Evolutionary conservation across 192 early-diverging fungal genomes (phyloP).

Genomic region (Dissophora globulifera): DNA sequence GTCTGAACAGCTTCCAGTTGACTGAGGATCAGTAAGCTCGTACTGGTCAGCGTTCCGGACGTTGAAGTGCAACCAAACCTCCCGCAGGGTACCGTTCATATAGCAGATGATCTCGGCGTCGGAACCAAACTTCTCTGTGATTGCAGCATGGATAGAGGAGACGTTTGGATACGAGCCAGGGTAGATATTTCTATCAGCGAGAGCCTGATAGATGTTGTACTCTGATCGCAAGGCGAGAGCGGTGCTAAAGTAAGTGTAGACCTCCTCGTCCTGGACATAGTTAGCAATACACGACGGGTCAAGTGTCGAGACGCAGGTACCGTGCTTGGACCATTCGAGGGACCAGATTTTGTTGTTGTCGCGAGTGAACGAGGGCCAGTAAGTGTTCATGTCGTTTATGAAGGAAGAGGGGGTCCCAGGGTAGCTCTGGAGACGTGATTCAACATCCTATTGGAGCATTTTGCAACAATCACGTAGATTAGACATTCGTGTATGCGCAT

Average conservation of each 20-base stretch:
- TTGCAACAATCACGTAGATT: too few species aligned
- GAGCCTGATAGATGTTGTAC: constrained; percentile 64
- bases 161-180: constrained; percentile 59
- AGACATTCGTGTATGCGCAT: too few species aligned
- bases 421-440: constrained; percentile 56
- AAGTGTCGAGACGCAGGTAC: constrained; percentile 77
- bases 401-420: constrained; percentile 47
- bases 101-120: constrained; percentile 57
- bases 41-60: constrained; percentile 47
- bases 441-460: constrained; percentile 62
- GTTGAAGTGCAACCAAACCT: constrained; percentile 45
- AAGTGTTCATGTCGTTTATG: constrained; percentile 64
- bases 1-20: constrained; percentile 35
- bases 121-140: constrained; percentile 52
- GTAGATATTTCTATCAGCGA: constrained; percentile 57
- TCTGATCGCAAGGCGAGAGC: constrained; percentile 63
- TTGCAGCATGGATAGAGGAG: constrained; percentile 55
- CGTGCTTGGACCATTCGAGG: constrained; percentile 89
- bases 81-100: constrained; percentile 50
- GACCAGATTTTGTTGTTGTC: constrained; percentile 85
- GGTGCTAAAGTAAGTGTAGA: constrained; percentile 66
- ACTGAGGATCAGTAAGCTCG: constrained; percentile 36
- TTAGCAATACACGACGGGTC: constrained; percentile 66
- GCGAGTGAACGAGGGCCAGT: constrained; percentile 79
- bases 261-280: constrained; percentile 63